phyloP scores from a whole-genome alignment of 2,329 filamentous ascomycete species.

The Aspergillus sp. region DNA sequence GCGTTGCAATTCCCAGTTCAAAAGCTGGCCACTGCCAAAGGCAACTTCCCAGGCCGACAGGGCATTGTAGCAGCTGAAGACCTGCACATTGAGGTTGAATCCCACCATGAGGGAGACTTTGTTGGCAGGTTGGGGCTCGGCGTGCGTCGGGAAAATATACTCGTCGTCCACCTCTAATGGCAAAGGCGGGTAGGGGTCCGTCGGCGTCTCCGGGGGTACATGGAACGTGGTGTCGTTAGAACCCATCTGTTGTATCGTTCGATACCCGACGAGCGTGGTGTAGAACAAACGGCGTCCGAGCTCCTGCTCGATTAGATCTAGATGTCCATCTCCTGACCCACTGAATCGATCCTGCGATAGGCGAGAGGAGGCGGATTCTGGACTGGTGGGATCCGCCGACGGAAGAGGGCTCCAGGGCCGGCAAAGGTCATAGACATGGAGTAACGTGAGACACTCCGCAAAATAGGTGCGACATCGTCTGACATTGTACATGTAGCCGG shows the following conservation, averaged over 20 bases:
- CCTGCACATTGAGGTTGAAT: slow-evolving; percentile 75
- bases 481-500: slow-evolving; percentile 40
- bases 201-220: slow-evolving; percentile 72
- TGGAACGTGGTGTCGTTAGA: slow-evolving; percentile 68
- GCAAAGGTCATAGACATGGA: slow-evolving; percentile 40
- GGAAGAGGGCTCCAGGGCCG: slow-evolving; percentile 17
- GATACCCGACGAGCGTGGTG: slow-evolving; percentile 73
- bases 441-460: slow-evolving; percentile 43
- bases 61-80: slow-evolving; percentile 77
- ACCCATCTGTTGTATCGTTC: slow-evolving; percentile 75
- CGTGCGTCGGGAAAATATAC: slow-evolving; percentile 69
- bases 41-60: slow-evolving; percentile 77
- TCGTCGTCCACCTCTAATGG: slow-evolving; percentile 82
- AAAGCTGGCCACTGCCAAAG: slow-evolving; percentile 73
- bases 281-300: slow-evolving; percentile 69
- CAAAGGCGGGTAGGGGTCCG: slow-evolving; percentile 72
- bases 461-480: slow-evolving; percentile 41
- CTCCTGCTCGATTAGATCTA: slow-evolving; percentile 42
- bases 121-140: slow-evolving; percentile 67
- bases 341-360: slow-evolving; percentile 20
- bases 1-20: slow-evolving; percentile 74
- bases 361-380: slow-evolving; percentile 20
- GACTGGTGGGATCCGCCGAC: slow-evolving; percentile 20
- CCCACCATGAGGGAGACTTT: slow-evolving; percentile 70
- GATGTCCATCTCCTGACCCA: slow-evolving; percentile 14